Base-by-base conservation (phyloP, 305 asterid species). In the Fraxinus xanthoxyloides region DNA sequence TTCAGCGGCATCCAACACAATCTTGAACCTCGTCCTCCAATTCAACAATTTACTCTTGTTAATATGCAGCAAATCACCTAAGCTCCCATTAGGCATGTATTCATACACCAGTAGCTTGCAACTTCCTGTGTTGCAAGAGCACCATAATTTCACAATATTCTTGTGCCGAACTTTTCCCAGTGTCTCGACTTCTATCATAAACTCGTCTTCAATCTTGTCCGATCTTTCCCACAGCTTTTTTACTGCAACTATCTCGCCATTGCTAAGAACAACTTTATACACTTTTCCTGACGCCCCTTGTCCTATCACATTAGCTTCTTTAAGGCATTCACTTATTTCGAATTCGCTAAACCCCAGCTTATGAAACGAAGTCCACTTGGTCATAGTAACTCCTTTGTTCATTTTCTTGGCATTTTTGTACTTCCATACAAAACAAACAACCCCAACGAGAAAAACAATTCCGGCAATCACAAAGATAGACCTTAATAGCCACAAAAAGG, bases 71-170 rank as follows among this genome's bases (percentile, higher is more conserved):
- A 88, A 77, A 85, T 95, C 97, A 0, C 97, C 97, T 78, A 95
- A 85, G 87, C 98, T 93, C 83, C 98, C 98, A 65, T 93, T 95
- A 10, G 90, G 90, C 97, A 95, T 85, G 84, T 89, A 95, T 83
- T 95, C 99, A 10, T 93, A 95, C 1, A 95, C 98, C 83, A 95
- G 75, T 51, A 93, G 92, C 78, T 93, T 93, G 77, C 90, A 84
- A 80, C 78, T 85, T 54, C 90, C 92, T 0, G 87, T 40, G 43
- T 73, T 88, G 69, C 98, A 93, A 78, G 95, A 92, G 81, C 98
- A 92, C 98, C 91, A 94, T 36, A 95, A 79, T 38, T 86, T 85
- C 73, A 95, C 98, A 3, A 95, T 92, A 79, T 92, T 95, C 84
- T 93, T 95, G 90, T 95, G 99, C 85, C 98, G 86, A 12, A 95